Evolutionary conservation across 2,329 filamentous ascomycete genomes (phyloP).

Genomic region (Lachnellula arida): DNA sequence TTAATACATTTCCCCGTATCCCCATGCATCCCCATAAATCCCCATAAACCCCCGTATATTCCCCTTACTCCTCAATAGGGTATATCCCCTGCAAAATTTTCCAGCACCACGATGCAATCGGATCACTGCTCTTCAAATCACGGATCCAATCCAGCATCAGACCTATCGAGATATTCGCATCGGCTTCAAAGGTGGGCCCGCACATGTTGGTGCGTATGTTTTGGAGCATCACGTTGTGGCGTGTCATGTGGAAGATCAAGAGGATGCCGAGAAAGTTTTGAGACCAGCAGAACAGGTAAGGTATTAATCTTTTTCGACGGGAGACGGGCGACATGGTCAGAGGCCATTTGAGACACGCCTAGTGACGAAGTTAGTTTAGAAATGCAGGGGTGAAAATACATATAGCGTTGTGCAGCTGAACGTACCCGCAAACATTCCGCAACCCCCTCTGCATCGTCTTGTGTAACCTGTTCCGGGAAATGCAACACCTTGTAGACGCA

Average conservation of each 20-base stretch:
- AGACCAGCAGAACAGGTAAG: constrained; percentile 57
- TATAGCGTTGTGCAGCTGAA: neutral
- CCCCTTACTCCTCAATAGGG: constrained; percentile 11
- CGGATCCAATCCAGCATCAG: constrained; percentile 56
- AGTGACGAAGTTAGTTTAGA: constrained; percentile 1
- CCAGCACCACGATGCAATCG: constrained; percentile 47
- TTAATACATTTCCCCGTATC: neutral
- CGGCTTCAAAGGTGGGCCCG: constrained; percentile 45
- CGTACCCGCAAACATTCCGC: constrained; percentile 47
- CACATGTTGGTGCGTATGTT: constrained; percentile 46
- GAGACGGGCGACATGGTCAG: constrained; percentile 53
- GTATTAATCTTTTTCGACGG: constrained; percentile 53
- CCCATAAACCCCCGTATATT: neutral
- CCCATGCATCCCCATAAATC: neutral
- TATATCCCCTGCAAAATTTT: constrained; percentile 28
- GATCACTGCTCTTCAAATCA: constrained; percentile 51
- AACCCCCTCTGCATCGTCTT: constrained; percentile 50
- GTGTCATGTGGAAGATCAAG: constrained; percentile 50
- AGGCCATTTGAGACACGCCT: constrained; percentile 55
- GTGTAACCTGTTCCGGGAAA: constrained; percentile 47
- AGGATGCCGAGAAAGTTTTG: constrained; percentile 57
- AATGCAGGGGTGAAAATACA: neutral
- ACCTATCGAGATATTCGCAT: constrained; percentile 44
- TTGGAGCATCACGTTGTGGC: constrained; percentile 45
- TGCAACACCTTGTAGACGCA: constrained; percentile 58